These are phyloP conservation scores for Kodamaea hsintzibuensis DNA, from an alignment of 805 yeast species.

Conservation along the genomic window DNA sequence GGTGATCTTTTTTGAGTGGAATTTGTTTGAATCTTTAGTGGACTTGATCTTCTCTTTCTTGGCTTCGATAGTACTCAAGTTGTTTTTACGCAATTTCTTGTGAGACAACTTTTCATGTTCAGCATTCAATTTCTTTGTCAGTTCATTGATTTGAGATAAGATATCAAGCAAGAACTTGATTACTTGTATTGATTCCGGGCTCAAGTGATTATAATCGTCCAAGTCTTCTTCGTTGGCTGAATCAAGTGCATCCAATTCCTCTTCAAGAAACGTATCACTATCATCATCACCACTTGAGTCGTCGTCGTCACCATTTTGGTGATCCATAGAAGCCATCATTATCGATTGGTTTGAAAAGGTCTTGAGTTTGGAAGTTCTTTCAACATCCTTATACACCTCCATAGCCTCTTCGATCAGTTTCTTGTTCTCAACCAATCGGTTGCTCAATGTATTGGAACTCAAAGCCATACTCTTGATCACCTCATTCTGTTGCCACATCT, in stretches of 20 bases:
- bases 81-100: slow-evolving; percentile 41
- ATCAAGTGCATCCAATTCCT: slow-evolving; percentile 12
- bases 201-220: slow-evolving; percentile 19
- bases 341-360: slow-evolving; percentile 47
- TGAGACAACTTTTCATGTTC: slow-evolving; percentile 42
- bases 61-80: slow-evolving; percentile 35
- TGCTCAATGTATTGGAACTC: slow-evolving; percentile 13
- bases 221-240: slow-evolving; percentile 13
- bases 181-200: slow-evolving; percentile 36
- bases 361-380: slow-evolving; percentile 43
- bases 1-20: slow-evolving; percentile 39
- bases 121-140: slow-evolving; percentile 36
- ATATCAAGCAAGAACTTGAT: slow-evolving; percentile 33
- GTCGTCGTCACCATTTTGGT: slow-evolving; percentile 21
- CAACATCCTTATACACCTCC: slow-evolving; percentile 48
- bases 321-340: slow-evolving; percentile 42
- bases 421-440: slow-evolving; percentile 37
- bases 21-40: slow-evolving; percentile 31
- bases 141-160: slow-evolving; percentile 33
- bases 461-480: slow-evolving; percentile 16
- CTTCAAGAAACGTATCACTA: slow-evolving; percentile 14
- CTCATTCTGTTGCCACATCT: slow-evolving; percentile 43
- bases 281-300: slow-evolving; percentile 30
- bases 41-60: slow-evolving; percentile 42
- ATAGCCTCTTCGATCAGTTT: slow-evolving; percentile 45